phyloP scores from a whole-genome alignment of 2,329 filamentous ascomycete genomes.

The Saccharata proteae region DNA sequence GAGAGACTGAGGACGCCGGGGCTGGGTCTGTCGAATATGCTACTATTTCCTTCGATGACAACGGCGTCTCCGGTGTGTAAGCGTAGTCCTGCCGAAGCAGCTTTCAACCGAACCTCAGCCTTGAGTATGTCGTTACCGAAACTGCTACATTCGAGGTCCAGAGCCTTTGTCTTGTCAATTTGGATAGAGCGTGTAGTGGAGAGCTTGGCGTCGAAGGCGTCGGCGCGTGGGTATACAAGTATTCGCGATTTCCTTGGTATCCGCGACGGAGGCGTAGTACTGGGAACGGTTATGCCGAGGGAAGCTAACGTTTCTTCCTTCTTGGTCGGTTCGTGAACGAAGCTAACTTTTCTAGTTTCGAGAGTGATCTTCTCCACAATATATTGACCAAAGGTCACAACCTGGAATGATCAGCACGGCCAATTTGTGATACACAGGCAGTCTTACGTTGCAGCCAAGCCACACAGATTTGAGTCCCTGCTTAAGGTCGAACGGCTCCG shows the following conservation, averaged over 20 bases:
- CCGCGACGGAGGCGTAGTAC: constrained; percentile 18
- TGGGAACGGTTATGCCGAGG: constrained; percentile 34
- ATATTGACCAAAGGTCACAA: constrained; percentile 60
- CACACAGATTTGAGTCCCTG: constrained; percentile 43
- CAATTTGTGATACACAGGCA: background rate
- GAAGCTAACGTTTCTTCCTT: constrained; percentile 36
- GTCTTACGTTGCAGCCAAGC: constrained; percentile 33
- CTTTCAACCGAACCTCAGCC: constrained; percentile 40
- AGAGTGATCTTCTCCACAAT: constrained; percentile 62
- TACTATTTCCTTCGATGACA: constrained; percentile 29
- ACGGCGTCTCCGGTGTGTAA: constrained; percentile 41
- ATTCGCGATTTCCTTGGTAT: constrained; percentile 42
- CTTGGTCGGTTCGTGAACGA: constrained; percentile 52
- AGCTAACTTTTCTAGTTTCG: constrained; percentile 47
- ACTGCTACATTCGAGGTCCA: constrained; percentile 61
- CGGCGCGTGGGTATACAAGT: constrained; percentile 58
- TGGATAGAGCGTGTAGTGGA: constrained; percentile 58
- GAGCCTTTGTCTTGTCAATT: constrained; percentile 63
- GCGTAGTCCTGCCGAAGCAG: constrained; percentile 48
- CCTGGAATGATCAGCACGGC: constrained; percentile 31
- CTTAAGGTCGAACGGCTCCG: constrained; percentile 34
- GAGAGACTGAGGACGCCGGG: constrained; percentile 35
- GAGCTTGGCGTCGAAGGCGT: constrained; percentile 57
- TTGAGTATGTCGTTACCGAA: constrained; percentile 57
- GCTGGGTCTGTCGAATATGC: constrained; percentile 30